A percentile compares a stretch with the other conserved stretches of the same genome.
phyloP scores from a whole-genome alignment of 129 eudicot species.

The Dittrichia graveolens region DNA sequence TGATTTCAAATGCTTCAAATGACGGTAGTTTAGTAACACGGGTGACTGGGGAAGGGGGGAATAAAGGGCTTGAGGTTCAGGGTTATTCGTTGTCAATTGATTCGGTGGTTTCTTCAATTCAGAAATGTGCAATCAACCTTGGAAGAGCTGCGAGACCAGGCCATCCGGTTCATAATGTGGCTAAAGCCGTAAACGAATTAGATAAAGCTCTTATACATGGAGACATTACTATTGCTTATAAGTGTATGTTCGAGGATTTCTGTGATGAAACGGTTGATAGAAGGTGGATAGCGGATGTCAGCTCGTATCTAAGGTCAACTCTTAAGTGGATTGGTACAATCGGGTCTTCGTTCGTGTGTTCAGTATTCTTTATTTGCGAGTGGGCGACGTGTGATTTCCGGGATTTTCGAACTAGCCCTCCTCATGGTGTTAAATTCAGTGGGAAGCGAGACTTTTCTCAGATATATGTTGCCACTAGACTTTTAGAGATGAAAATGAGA shows the following conservation, averaged over 20 bases:
- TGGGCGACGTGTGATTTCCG: conserved; percentile 98
- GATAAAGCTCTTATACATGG: conserved; percentile 74
- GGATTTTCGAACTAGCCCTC: conserved; percentile 61
- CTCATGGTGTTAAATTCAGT: conserved; percentile 63
- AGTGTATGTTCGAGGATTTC: conserved; percentile 62
- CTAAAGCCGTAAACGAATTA: conserved; percentile 65
- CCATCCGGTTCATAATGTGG: conserved; percentile 63
- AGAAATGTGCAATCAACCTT: conserved; percentile 62
- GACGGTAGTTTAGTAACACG: conserved; percentile 53
- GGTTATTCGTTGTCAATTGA: conserved; percentile 52
- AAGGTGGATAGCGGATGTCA: conserved; percentile 75
- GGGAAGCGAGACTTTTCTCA: conserved; percentile 83
- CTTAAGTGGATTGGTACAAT: conserved; percentile 61
- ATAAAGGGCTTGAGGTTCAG: conserved; percentile 44
- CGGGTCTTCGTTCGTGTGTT: conserved; percentile 55
- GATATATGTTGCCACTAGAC: conserved; percentile 68
- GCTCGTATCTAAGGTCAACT: conserved; percentile 60
- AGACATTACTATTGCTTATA: conserved; percentile 62
- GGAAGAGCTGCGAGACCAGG: conserved; percentile 80
- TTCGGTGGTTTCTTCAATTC: conserved; percentile 67
- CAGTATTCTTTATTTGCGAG: conserved; percentile 80
- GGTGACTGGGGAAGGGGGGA: conserved; percentile 44
- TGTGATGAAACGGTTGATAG: conserved; percentile 59
- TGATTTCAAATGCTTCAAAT: conserved; percentile 43
- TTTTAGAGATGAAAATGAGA: conserved; percentile 61